A percentile compares a stretch with the other conserved stretches of the same genome.
Conservation (phyloP, 2,329 filamentous ascomycete genomes). For the Ceratocystis colombiana region DNA sequence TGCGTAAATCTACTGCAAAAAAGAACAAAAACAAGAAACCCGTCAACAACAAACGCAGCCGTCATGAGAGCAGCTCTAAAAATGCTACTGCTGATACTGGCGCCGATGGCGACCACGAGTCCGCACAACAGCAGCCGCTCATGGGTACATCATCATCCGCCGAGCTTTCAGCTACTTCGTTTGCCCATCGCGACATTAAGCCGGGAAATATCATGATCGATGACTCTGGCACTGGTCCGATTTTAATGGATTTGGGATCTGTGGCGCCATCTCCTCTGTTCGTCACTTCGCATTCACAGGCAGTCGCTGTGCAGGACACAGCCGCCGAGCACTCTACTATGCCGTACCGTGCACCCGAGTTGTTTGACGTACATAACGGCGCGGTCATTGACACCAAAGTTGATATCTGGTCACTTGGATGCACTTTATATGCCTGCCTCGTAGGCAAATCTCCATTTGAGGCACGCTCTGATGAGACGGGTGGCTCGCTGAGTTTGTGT, state of each 20-base stretch:
- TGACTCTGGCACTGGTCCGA: constrained; percentile 75
- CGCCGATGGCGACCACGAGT: constrained; percentile 58
- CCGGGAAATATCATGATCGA: constrained; percentile 99
- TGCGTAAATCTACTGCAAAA: constrained; percentile 23
- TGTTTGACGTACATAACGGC: constrained; percentile 95
- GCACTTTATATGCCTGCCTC: constrained; percentile 93
- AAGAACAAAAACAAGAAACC: constrained; percentile 7
- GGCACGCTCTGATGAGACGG: constrained; percentile 89
- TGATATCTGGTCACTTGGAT: constrained; percentile 95
- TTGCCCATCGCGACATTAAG: constrained; percentile 94
- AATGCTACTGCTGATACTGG: constrained; percentile 29
- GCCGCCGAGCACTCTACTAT: constrained; percentile 96
- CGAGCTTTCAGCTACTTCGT: constrained; percentile 62
- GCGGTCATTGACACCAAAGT: constrained; percentile 89
- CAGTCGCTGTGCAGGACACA: constrained; percentile 84
- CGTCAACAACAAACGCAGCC: neutral
- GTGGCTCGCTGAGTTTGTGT: constrained; percentile 84
- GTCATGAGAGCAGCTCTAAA: neutral
- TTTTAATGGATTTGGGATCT: constrained; percentile 95
- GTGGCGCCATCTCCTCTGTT: constrained; percentile 76
- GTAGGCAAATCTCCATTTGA: constrained; percentile 97
- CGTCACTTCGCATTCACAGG: constrained; percentile 81
- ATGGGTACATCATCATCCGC: constrained; percentile 70
- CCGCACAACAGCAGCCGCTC: constrained; percentile 67
- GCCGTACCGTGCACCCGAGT: constrained; percentile 93